Evolutionary conservation across 805 yeast species (phyloP).

Genomic region (Brettanomyces custersianus): DNA sequence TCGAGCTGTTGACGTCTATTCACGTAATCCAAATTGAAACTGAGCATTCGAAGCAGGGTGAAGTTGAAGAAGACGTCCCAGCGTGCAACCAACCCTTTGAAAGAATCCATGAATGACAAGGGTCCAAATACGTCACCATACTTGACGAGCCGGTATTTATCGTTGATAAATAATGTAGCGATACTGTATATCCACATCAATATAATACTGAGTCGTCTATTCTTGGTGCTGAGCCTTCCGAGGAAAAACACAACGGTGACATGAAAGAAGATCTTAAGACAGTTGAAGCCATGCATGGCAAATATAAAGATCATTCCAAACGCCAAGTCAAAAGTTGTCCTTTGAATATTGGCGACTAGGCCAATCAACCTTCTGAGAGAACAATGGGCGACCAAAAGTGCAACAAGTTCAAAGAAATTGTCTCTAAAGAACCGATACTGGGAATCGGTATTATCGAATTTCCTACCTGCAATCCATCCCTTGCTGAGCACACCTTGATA

Average conservation of each 20-base stretch:
- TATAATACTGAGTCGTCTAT: slow-evolving; percentile 30
- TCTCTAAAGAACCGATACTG: slow-evolving; percentile 86
- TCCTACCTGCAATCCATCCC: slow-evolving; percentile 89
- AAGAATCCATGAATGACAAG: slow-evolving; percentile 52
- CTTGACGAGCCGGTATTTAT: slow-evolving; percentile 45
- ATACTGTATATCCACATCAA: slow-evolving; percentile 74
- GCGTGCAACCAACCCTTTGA: slow-evolving; percentile 69
- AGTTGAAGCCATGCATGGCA: slow-evolving; percentile 75
- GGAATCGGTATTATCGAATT: slow-evolving; percentile 85
- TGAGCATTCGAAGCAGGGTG: slow-evolving; percentile 73
- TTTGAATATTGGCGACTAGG: slow-evolving; percentile 31
- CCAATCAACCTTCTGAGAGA: slow-evolving; percentile 33
- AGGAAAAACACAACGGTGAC: slow-evolving; percentile 44
- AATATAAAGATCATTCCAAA: slow-evolving; percentile 64
- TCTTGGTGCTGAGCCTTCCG: slow-evolving; percentile 28
- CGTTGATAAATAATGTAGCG: slow-evolving; percentile 71
- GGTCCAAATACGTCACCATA: slow-evolving; percentile 33
- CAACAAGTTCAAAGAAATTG: slow-evolving; percentile 57
- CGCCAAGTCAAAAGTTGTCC: slow-evolving; percentile 47
- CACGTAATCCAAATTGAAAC: slow-evolving; percentile 72
- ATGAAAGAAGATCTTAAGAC: slow-evolving; percentile 52
- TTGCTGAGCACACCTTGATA: slow-evolving; percentile 53
- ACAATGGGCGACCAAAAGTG: slow-evolving; percentile 47
- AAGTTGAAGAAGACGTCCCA: slow-evolving; percentile 98
- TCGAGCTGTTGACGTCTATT: slow-evolving; percentile 25